These are phyloP conservation scores for Lasiodiplodia citricola DNA, from an alignment of 2,329 filamentous ascomycete species.

Conservation along the genomic window DNA sequence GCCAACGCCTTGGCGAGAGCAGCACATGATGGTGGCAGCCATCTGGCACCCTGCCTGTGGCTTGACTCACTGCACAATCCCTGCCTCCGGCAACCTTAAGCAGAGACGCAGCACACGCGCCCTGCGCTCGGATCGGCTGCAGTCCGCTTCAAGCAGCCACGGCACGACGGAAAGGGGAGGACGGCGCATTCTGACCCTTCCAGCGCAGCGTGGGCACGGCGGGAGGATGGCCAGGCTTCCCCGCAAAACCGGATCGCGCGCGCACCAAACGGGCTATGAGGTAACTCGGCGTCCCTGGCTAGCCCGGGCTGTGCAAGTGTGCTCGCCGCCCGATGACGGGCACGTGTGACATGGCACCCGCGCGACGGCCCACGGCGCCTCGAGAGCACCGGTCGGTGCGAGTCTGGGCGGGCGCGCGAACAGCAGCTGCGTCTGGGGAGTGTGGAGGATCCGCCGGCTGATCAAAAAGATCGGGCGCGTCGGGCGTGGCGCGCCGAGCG, in stretches of 20 bases:
- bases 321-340: background rate
- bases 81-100: slow-evolving; percentile 1
- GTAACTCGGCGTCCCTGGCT: slow-evolving; percentile 16
- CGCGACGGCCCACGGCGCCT: background rate
- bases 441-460: slow-evolving; percentile 19
- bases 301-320: slow-evolving; percentile 4
- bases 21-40: background rate
- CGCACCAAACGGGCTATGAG: slow-evolving; percentile 1
- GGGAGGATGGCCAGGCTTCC: slow-evolving; percentile 20
- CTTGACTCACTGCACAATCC: slow-evolving; percentile 7
- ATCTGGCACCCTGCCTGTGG: background rate
- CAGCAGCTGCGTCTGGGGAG: slow-evolving; percentile 7
- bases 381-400: no score
- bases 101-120: background rate
- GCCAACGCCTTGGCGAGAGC: background rate
- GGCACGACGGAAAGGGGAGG: background rate
- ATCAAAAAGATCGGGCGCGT: slow-evolving; percentile 13
- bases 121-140: background rate
- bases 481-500: background rate
- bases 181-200: background rate
- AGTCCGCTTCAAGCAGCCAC: background rate
- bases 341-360: background rate
- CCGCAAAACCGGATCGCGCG: slow-evolving; percentile 12
- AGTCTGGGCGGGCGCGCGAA: background rate
- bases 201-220: background rate